These are phyloP conservation scores for Dothistroma septosporum DNA, from an alignment of 2,329 filamentous ascomycete genomes.

Conservation along the genomic window DNA sequence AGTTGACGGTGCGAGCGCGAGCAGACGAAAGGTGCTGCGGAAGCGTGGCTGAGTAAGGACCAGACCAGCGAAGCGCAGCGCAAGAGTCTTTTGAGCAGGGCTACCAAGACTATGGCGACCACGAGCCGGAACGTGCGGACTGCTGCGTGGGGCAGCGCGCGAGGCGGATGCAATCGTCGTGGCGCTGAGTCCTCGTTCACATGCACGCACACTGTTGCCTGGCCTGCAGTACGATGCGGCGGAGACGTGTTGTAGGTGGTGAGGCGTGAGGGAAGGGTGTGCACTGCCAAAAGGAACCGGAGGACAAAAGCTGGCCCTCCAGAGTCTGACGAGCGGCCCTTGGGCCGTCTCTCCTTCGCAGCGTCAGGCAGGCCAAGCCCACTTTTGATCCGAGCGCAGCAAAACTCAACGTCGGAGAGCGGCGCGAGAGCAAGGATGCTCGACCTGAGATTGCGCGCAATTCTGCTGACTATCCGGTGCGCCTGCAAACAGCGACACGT, in stretches of 20 bases:
- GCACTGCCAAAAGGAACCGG: neutral
- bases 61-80: neutral
- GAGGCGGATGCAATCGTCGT: neutral
- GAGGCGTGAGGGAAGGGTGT: neutral
- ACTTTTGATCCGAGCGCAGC: neutral
- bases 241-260: neutral
- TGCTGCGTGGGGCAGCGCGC: neutral
- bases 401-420: neutral
- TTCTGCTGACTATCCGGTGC: neutral
- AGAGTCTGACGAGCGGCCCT: neutral
- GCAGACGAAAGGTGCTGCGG: neutral
- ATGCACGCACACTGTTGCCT: conserved; percentile 2
- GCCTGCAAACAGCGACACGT: conserved; percentile 1
- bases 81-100: neutral
- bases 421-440: neutral
- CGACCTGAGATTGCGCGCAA: neutral
- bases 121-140: neutral
- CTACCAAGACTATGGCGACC: neutral
- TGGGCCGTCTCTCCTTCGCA: neutral
- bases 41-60: neutral
- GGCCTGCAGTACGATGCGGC: conserved; percentile 6
- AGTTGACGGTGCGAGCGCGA: neutral
- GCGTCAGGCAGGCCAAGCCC: neutral
- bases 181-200: neutral
- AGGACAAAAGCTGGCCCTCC: neutral